These are phyloP conservation scores for Aeminium ludgeri DNA, from an alignment of 495 filamentous ascomycete species.

Conservation along the genomic window DNA sequence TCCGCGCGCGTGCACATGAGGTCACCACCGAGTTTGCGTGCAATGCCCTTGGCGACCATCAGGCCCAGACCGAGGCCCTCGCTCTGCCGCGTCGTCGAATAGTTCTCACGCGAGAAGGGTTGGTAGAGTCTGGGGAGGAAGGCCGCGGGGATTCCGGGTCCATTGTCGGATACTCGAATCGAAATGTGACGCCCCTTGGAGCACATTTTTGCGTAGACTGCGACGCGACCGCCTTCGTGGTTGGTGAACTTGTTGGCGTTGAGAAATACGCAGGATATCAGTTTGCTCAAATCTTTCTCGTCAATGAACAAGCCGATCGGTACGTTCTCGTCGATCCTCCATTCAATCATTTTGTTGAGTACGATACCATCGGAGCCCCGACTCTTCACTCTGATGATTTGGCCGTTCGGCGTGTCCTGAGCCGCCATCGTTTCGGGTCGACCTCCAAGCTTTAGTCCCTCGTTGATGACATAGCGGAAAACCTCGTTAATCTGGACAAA, in stretches of 20 bases:
- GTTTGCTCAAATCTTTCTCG: constrained; percentile 54
- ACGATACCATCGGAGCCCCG: constrained; percentile 41
- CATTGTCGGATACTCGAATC: constrained; percentile 51
- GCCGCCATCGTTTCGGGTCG: constrained; percentile 53
- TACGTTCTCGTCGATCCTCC: constrained; percentile 46
- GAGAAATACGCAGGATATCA: constrained; percentile 55
- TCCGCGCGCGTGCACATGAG: constrained; percentile 50
- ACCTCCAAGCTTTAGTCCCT: constrained; percentile 53
- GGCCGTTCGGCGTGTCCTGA: constrained; percentile 42
- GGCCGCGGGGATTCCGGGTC: constrained; percentile 51
- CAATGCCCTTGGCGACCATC: constrained; percentile 59
- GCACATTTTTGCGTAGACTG: constrained; percentile 37
- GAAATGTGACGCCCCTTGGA: constrained; percentile 37
- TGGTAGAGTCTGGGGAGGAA: constrained; percentile 61
- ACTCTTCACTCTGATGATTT: constrained; percentile 48
- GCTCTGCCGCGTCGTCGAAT: constrained; percentile 51
- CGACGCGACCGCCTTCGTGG: constrained; percentile 38
- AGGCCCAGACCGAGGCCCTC: constrained; percentile 63
- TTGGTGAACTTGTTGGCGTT: constrained; percentile 75
- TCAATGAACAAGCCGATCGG: constrained; percentile 53
- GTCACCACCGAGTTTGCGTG: constrained; percentile 60
- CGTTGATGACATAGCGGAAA: constrained; percentile 49
- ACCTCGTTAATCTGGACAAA: constrained; percentile 48
- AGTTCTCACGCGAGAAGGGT: constrained; percentile 56
- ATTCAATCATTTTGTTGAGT: constrained; percentile 45